A percentile compares a stretch with the other conserved stretches of the same genome.
Evolutionary conservation across 1,139 yeast genomes (phyloP).

Genomic region (Suhomyces panamericanus): DNA sequence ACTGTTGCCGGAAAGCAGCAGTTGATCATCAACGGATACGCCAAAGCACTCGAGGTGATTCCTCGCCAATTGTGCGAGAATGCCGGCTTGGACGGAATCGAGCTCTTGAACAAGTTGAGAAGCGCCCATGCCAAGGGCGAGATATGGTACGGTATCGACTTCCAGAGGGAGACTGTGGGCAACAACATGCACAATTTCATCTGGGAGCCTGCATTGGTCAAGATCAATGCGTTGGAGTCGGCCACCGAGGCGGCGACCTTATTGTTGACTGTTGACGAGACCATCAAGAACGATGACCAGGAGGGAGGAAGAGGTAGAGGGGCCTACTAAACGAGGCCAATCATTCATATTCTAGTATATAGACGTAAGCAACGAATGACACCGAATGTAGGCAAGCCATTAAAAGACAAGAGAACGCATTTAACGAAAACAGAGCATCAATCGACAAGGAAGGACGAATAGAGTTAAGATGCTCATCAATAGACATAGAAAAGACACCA

Average conservation of each 20-base stretch:
- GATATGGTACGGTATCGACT: constrained; percentile 88
- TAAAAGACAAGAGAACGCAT: no score
- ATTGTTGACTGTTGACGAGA: constrained; percentile 91
- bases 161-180: constrained; percentile 78
- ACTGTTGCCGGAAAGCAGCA: constrained; percentile 96
- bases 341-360: constrained; percentile 3
- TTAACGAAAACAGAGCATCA: no score
- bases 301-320: constrained; percentile 68
- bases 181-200: constrained; percentile 84
- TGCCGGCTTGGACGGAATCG: constrained; percentile 97
- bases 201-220: constrained; percentile 98
- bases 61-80: constrained; percentile 98
- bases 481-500: no score
- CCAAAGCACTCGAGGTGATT: constrained; percentile 90
- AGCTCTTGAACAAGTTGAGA: constrained; percentile 82
- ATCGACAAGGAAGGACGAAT: no score
- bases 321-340: constrained; percentile 25
- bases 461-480: no score
- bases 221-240: constrained; percentile 87
- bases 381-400: background rate
- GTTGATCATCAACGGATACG: constrained; percentile 85
- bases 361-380: constrained; percentile 4
- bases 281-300: constrained; percentile 78
- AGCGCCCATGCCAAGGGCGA: constrained; percentile 95
- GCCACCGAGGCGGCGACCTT: constrained; percentile 98